Evolutionary conservation across 2,329 filamentous ascomycete genomes (phyloP).

Genomic region (Aureobasidium zeae): DNA sequence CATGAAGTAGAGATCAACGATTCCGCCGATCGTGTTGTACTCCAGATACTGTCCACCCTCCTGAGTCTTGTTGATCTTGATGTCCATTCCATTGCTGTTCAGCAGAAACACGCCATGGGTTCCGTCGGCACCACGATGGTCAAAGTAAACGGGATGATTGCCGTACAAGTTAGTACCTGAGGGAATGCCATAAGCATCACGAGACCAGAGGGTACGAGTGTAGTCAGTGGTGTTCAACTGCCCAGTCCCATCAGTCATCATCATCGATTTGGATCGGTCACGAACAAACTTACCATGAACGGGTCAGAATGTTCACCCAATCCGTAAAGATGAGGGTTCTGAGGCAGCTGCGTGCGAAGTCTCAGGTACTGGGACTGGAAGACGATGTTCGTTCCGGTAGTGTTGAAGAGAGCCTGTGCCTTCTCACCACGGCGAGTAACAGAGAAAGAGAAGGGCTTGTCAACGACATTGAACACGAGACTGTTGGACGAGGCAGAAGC

Average conservation of each 20-base stretch:
- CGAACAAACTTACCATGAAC: conserved; percentile 21
- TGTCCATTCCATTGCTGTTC: conserved; percentile 67
- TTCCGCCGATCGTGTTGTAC: conserved; percentile 69
- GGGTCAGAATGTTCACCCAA: conserved; percentile 69
- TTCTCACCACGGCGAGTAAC: conserved; percentile 49
- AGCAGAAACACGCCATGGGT: conserved; percentile 59
- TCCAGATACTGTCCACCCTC: conserved; percentile 59
- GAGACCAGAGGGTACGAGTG: conserved; percentile 55
- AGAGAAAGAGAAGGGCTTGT: conserved; percentile 58
- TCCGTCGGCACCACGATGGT: conserved; percentile 50
- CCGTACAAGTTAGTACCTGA: conserved; percentile 60
- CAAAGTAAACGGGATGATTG: conserved; percentile 65
- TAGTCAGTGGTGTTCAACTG: conserved; percentile 59
- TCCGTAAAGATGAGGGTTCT: conserved; percentile 64
- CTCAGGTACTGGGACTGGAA: conserved; percentile 73
- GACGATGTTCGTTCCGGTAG: conserved; percentile 54
- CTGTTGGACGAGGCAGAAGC: conserved; percentile 11
- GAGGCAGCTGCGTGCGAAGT: conserved; percentile 59
- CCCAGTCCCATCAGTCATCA: conserved; percentile 36
- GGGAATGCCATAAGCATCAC: conserved; percentile 54
- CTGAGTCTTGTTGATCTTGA: conserved; percentile 58
- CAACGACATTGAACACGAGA: conserved; percentile 43
- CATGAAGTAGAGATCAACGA: conserved; percentile 56
- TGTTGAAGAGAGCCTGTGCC: conserved; percentile 58
- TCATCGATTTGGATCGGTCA: conserved; percentile 17